Evolutionary conservation across 345 rosid species (phyloP).

Genomic region (Euphorbia peplus): DNA sequence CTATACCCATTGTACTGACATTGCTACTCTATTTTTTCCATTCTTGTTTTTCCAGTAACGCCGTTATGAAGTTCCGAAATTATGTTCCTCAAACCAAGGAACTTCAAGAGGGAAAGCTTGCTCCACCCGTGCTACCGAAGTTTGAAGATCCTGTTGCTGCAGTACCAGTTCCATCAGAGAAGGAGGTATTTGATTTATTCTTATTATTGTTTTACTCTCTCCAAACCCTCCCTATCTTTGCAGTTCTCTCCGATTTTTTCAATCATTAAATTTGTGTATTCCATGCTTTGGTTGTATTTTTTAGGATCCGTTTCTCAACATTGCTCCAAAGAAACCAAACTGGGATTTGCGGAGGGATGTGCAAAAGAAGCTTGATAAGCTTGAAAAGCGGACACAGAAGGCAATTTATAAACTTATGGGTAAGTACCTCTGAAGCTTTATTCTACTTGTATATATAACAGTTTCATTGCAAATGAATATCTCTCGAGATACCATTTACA

Average conservation of each 20-base stretch:
- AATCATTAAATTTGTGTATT: neutral
- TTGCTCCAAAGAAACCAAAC: conserved; percentile 97
- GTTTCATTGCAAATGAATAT: neutral
- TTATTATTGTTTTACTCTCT: neutral
- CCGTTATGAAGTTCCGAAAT: conserved; percentile 79
- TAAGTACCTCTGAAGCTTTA: conserved; percentile 33
- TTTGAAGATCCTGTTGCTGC: conserved; percentile 78
- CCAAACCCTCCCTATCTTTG: neutral
- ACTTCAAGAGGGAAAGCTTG: conserved; percentile 84
- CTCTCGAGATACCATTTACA: neutral
- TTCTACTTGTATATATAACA: neutral
- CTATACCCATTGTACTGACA: neutral
- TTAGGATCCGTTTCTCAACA: conserved; percentile 90
- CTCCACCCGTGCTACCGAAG: conserved; percentile 82
- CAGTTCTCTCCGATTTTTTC: neutral
- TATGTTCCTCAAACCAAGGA: conserved; percentile 93
- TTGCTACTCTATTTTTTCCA: too few species aligned
- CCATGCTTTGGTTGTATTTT: neutral
- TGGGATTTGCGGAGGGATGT: conserved; percentile 95
- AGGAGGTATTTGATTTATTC: conserved; percentile 45
- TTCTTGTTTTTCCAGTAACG: conserved; percentile 37
- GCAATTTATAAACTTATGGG: conserved; percentile 78
- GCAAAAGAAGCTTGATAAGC: conserved; percentile 95
- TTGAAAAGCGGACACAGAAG: conserved; percentile 81
- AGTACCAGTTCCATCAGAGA: conserved; percentile 54